Base-by-base conservation (phyloP, 2,329 filamentous ascomycete genomes). In the Aureobasidium namibiae region DNA sequence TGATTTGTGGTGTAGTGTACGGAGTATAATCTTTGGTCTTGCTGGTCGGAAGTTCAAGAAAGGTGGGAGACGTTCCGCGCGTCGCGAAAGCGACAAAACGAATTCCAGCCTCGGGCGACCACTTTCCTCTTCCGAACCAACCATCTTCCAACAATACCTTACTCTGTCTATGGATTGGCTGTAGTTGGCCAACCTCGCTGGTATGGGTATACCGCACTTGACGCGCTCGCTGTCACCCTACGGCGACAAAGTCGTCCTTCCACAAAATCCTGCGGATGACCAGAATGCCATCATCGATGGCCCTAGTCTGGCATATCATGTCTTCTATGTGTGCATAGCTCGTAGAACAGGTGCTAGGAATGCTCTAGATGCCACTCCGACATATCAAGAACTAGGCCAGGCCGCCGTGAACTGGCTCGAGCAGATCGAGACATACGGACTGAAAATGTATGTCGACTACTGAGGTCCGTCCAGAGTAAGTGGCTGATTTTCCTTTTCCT, bases 271-370 rank as follows among this genome's bases (percentile, higher is more conserved):
- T 21, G 23, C 21, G 38, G 7, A 36, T 5, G 59, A 70, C 18
- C 56, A 64, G 10, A 61, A 45, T 23, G 72, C 80, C 16, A 76
- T 84, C 45, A 83, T 95, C 59, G 91, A 96, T 69, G 91, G 90
- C 0, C 90, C 91, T 4, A 86, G 84, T 2, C 74, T 95, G 26
- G 88, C 90, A 1, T 88, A 92, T 69, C 82, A 89, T 69, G 76
- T 92, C 41, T 84, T 88, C 61, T 76, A 83, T 53, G 72, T 83
- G 18, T 80, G 84, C 59, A 74, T 82, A 44, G 69, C 67, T 3
- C 70, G 72, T 59, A 71, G 70, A 61, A 65, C 70, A 29, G 60
- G 61, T 18, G 67, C 70, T 21, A 72, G 71, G 39, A 79, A 78
- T 66, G 76, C 78, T 50, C 73, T 82, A 39, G 76, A 81, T 49